Evolutionary conservation across 1,284 basidiomycete genomes (phyloP).

Genomic region (Ganoderma meredithae): DNA sequence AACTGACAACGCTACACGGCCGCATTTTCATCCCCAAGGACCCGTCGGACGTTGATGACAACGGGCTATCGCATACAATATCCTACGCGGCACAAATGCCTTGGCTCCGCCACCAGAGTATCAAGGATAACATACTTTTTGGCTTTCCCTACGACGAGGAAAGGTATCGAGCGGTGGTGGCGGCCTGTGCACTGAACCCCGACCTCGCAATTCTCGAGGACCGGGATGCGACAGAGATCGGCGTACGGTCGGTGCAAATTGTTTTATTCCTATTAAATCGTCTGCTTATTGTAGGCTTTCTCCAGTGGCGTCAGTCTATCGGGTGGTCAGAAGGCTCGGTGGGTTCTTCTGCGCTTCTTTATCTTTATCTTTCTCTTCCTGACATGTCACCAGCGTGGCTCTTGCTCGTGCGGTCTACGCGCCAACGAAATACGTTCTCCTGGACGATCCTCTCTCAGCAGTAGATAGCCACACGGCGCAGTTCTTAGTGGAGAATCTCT

Average conservation of each 20-base stretch:
- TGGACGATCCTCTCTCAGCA: slow-evolving; percentile 80
- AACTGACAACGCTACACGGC: slow-evolving; percentile 63
- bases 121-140: slow-evolving; percentile 78
- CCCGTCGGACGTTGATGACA: slow-evolving; percentile 60
- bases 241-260: slow-evolving; percentile 40
- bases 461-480: slow-evolving; percentile 81
- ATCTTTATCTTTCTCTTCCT: background rate
- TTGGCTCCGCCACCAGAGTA: slow-evolving; percentile 79
- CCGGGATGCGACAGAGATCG: slow-evolving; percentile 46
- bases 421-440: slow-evolving; percentile 62
- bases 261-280: background rate
- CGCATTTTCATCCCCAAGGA: slow-evolving; percentile 71
- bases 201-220: slow-evolving; percentile 65
- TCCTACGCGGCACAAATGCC: slow-evolving; percentile 88
- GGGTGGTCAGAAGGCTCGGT: slow-evolving; percentile 73
- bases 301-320: slow-evolving; percentile 60
- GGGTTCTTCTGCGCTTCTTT: slow-evolving; percentile 18
- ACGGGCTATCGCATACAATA: slow-evolving; percentile 75
- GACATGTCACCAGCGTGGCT: slow-evolving; percentile 56
- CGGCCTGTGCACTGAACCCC: slow-evolving; percentile 74
- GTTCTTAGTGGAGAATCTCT: slow-evolving; percentile 67
- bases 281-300: background rate
- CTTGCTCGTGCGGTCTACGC: slow-evolving; percentile 76
- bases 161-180: slow-evolving; percentile 68
- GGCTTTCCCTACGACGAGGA: slow-evolving; percentile 70